Percentiles rank a stretch among this genome's conserved stretches.
These are phyloP conservation scores for Melanomma pulvis-pyrius DNA, from an alignment of 495 filamentous ascomycete species.

Conservation along the genomic window DNA sequence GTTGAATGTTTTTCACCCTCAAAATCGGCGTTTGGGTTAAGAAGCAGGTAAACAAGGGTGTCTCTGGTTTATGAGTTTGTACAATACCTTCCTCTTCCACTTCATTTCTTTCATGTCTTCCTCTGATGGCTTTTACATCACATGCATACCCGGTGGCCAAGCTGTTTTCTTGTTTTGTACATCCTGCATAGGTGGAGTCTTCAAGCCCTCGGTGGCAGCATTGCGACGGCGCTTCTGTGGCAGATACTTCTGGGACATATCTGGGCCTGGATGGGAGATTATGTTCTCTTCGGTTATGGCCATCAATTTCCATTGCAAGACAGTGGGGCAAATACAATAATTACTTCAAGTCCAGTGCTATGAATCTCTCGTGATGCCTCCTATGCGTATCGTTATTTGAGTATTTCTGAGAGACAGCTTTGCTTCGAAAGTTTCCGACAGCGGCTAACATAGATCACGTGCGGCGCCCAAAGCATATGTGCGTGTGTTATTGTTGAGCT, in stretches of 20 bases:
- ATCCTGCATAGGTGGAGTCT: slow-evolving; percentile 6
- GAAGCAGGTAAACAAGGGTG: not conserved
- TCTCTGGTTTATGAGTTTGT: not conserved
- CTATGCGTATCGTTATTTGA: too few species aligned
- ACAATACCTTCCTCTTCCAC: not conserved
- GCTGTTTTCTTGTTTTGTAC: not conserved
- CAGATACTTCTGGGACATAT: not conserved
- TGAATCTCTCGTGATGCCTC: not conserved
- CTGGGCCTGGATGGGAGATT: too few species aligned
- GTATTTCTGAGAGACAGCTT: too few species aligned
- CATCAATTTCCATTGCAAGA: not conserved
- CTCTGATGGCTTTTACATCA: not conserved
- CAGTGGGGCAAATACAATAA: not conserved
- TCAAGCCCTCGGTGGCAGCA: slow-evolving; percentile 21
- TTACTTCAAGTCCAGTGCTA: not conserved
- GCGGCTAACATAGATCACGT: too few species aligned
- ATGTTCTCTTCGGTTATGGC: not conserved
- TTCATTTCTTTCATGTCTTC: slow-evolving; percentile 6
- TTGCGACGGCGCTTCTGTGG: slow-evolving; percentile 11
- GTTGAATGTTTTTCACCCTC: not conserved
- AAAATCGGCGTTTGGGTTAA: not conserved
- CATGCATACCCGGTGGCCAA: slow-evolving; percentile 21
- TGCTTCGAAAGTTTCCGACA: too few species aligned
- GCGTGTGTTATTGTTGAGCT: too few species aligned
- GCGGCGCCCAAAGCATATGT: too few species aligned